Evolutionary conservation across 345 rosid species (phyloP), one percentile per base, ranked within the genome.

Genomic region (Odontarrhena argentea): DNA sequence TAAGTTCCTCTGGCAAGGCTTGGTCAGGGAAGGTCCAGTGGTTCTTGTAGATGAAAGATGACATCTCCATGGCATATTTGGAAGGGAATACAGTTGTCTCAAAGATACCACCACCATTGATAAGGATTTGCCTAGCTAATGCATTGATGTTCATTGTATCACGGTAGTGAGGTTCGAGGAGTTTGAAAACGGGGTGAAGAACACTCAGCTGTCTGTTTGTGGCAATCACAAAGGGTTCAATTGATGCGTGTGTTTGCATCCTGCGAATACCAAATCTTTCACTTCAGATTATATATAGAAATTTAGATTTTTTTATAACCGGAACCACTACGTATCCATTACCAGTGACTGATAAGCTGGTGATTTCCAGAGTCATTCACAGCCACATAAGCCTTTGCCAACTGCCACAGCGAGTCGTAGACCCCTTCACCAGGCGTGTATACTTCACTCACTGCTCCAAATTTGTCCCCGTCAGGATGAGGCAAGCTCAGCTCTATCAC

Each of bases 261-360:
- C 93, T 89, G 77, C 7, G 25, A 74, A 35, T 30, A 18, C 7
- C 34, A 47, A 42, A 68, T 26, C n/a, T 1, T 60, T n/a, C 46
- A 50, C 45, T 30, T 67, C 52, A 45, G 54, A 60, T 59, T 56
- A 26, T 65, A 13, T 11, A 5, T 8, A 41, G 13, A 48, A 15
- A 9, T 32, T 46, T 8, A 45, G 53, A 32, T 60, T 28, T 15
- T 7, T 15, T 15, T 36, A 18, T 36, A 28, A 32, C 6, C 28
- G 6, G 45, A 44, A 55, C 18, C 38, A 24, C 9, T 52, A 5
- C 0, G 5, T 43, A 76, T 53, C 18, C 75, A 55, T 56, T 85
- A 93, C 97, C 96, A 93, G 70, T 93, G 97, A 77, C 97, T 93
- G 61, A 93, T 80, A 30, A 93, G 94, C 63, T 93, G 97, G 69